Evolutionary conservation across 352 stramenopile genomes (phyloP).

Genomic region (Phytophthora vignae): DNA sequence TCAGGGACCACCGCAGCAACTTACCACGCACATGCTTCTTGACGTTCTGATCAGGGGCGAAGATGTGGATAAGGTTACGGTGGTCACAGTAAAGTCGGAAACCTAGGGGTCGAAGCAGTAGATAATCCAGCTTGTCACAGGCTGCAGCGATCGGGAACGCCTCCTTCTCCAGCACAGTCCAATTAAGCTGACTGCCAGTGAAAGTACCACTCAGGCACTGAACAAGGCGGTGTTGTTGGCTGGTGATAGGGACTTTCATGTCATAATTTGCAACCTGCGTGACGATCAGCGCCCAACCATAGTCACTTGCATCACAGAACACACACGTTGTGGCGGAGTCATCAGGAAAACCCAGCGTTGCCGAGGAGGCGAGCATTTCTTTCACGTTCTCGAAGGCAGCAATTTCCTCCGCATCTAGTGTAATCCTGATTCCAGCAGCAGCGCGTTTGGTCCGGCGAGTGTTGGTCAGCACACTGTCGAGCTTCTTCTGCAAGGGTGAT

Average conservation of each 20-base stretch:
- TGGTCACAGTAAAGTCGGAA: constrained; percentile 13
- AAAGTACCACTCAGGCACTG: constrained; percentile 5
- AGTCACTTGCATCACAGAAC: background rate
- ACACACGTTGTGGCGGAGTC: constrained; percentile 9
- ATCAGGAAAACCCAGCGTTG: constrained; percentile 5
- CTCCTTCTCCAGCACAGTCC: constrained; percentile 4
- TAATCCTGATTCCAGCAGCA: background rate
- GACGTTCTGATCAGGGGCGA: constrained; percentile 5
- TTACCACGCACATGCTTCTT: constrained; percentile 17
- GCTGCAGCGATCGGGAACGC: constrained; percentile 9
- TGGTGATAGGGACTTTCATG: background rate
- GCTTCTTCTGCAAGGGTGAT: background rate
- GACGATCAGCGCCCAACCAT: constrained; percentile 3
- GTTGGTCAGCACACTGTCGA: background rate
- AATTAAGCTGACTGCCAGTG: background rate
- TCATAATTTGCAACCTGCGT: background rate
- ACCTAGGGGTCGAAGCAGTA: constrained; percentile 1
- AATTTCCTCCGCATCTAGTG: background rate
- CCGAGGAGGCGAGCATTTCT: background rate
- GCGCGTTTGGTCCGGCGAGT: constrained; percentile 7
- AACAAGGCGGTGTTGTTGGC: background rate
- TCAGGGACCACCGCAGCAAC: constrained; percentile 9
- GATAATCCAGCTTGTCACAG: constrained; percentile 14
- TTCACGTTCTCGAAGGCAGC: background rate
- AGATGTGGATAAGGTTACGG: constrained; percentile 12